A percentile compares a stretch with the other conserved stretches of the same genome.
These are phyloP conservation scores for Angomonas ambiguus DNA, from an alignment of 208 protist genomes.

Conservation along the genomic window DNA sequence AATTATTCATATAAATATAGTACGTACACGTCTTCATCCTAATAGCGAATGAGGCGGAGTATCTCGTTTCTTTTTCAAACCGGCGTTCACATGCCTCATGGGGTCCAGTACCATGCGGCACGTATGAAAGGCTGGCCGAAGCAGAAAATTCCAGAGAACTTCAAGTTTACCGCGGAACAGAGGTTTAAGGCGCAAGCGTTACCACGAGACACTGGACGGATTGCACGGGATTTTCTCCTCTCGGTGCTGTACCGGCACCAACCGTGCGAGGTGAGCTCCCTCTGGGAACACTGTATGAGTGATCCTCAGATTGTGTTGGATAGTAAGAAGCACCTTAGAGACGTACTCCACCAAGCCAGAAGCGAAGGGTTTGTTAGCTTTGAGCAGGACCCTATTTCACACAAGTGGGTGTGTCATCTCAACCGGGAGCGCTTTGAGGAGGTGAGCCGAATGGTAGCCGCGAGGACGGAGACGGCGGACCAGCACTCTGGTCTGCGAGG, in stretches of 20 bases:
- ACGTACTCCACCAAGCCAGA: constrained; percentile 81
- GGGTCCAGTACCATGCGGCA: constrained; percentile 57
- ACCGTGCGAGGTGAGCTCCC: constrained; percentile 75
- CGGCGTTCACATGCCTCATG: constrained; percentile 65
- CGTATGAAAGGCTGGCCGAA: constrained; percentile 81
- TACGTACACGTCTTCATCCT: no score
- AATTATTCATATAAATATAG: not conserved
- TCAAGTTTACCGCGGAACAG: constrained; percentile 73
- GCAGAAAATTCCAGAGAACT: constrained; percentile 72
- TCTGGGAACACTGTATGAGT: constrained; percentile 77
- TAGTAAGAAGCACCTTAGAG: constrained; percentile 87
- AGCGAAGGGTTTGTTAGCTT: constrained; percentile 86
- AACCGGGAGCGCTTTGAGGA: constrained; percentile 86
- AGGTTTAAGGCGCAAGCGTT: constrained; percentile 69
- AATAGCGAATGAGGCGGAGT: constrained; percentile 16
- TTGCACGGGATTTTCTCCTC: constrained; percentile 83
- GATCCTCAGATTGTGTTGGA: constrained; percentile 86
- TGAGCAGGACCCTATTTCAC: constrained; percentile 63
- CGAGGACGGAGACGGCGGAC: constrained; percentile 37
- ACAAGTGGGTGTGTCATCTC: constrained; percentile 72
- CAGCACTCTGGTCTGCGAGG: constrained; percentile 46
- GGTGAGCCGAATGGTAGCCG: constrained; percentile 54
- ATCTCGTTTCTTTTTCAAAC: constrained; percentile 46
- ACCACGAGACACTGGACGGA: constrained; percentile 80
- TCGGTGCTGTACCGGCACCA: constrained; percentile 87